These are phyloP conservation scores for Piper betle DNA, from an alignment of 164 flowering plant species.

Conservation along the genomic window DNA sequence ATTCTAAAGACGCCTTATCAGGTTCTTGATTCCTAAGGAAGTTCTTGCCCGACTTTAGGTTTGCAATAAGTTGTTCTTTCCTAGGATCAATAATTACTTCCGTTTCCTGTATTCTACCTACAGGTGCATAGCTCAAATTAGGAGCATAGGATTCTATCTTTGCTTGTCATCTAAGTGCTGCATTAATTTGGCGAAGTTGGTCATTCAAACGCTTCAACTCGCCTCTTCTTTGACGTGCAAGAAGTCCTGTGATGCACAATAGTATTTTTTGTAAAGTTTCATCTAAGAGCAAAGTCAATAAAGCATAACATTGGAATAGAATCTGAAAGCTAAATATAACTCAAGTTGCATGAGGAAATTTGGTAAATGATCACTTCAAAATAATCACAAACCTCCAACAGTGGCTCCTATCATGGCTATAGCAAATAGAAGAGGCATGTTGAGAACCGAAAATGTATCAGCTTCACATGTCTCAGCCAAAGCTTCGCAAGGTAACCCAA, in stretches of 20 bases:
- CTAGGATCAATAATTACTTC: slow-evolving; percentile 73
- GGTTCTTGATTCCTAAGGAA: slow-evolving; percentile 73
- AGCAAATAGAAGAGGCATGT: slow-evolving; percentile 64
- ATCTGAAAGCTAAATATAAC: not conserved
- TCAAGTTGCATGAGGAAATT: not conserved
- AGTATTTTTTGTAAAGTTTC: too few relatives aligned
- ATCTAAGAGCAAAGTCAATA: too few relatives aligned
- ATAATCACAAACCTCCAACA: slow-evolving; percentile 68
- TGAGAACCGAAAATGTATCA: slow-evolving; percentile 31
- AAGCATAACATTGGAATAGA: not conserved
- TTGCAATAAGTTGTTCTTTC: slow-evolving; percentile 59
- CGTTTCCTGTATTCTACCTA: slow-evolving; percentile 47
- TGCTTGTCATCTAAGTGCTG: slow-evolving; percentile 92
- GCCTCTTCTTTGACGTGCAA: slow-evolving; percentile 83
- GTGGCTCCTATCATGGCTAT: slow-evolving; percentile 79
- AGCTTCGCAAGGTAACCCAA: slow-evolving; percentile 55
- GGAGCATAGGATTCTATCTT: slow-evolving; percentile 98
- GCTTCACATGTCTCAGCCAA: slow-evolving; percentile 82
- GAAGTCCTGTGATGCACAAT: slow-evolving; percentile 42
- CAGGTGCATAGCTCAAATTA: slow-evolving; percentile 82
- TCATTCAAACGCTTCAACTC: slow-evolving; percentile 69
- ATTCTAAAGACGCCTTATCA: slow-evolving; percentile 60
- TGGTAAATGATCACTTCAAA: not conserved
- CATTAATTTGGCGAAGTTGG: slow-evolving; percentile 87
- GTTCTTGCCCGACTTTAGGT: slow-evolving; percentile 65